Conservation (phyloP, 306 rosid genomes). For the Alnus glutinosa region DNA sequence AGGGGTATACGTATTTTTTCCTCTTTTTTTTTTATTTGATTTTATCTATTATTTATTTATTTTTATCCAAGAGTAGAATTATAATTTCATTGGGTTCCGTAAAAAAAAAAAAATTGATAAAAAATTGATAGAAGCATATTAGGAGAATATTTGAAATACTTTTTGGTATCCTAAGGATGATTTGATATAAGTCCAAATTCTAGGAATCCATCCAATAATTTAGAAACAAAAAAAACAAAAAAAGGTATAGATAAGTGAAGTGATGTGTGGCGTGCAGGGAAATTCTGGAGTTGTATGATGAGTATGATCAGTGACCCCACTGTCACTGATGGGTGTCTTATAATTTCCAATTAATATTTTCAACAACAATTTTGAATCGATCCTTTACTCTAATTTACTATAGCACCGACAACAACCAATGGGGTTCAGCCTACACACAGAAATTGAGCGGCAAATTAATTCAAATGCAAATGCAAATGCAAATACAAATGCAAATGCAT, state of each 20-base stretch:
- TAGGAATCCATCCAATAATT: no score
- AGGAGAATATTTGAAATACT: no score
- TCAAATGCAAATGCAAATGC: conserved; percentile 43
- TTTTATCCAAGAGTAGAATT: no score
- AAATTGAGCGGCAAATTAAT: conserved; percentile 61
- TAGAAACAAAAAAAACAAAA: background rate
- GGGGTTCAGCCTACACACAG: background rate
- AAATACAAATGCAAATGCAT: conserved; percentile 21
- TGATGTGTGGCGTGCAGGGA: background rate
- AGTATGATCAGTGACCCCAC: background rate
- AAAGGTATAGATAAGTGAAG: no score
- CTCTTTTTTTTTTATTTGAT: no score
- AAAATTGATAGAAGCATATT: no score
- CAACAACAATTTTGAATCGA: conserved; percentile 5
- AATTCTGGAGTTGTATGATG: background rate
- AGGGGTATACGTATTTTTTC: no score
- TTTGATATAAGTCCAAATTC: no score
- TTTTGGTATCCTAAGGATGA: no score
- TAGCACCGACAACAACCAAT: background rate
- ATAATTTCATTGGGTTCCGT: no score
- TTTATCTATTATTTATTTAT: no score
- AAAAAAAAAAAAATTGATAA: no score
- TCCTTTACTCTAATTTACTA: background rate
- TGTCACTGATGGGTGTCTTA: background rate
- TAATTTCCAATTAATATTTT: conserved; percentile 21